Evolutionary conservation across 768 basidiomycete species (phyloP).

Genomic region (Suillus plorans): DNA sequence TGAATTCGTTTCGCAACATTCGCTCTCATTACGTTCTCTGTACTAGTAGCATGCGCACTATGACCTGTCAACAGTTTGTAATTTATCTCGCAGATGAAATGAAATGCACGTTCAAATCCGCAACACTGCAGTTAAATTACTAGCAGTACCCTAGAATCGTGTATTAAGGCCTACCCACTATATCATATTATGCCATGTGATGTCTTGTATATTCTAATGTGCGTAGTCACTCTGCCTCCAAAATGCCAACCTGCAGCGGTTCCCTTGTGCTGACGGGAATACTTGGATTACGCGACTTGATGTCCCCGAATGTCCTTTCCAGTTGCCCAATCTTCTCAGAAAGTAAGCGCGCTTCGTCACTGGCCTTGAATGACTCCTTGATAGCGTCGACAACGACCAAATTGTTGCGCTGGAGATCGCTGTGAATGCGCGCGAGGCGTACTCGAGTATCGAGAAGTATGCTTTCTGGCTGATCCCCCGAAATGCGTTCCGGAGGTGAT

Average conservation of each 20-base stretch:
- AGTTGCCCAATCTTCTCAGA: constrained; percentile 25
- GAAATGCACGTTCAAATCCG: neutral
- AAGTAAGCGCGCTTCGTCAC: constrained; percentile 17
- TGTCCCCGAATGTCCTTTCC: constrained; percentile 18
- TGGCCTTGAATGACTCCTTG: constrained; percentile 17
- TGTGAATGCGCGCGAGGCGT: constrained; percentile 8
- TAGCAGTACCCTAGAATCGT: neutral
- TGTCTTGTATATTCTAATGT: constrained; percentile 12
- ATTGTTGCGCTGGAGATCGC: constrained; percentile 12
- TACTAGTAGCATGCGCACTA: neutral
- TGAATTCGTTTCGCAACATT: neutral
- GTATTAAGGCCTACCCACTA: neutral
- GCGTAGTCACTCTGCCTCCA: constrained; percentile 22
- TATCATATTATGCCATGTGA: neutral
- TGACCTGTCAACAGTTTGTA: neutral
- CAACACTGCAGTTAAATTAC: neutral
- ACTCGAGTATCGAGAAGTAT: constrained; percentile 13
- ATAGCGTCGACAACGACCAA: constrained; percentile 15
- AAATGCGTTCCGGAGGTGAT: neutral
- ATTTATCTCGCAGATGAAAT: neutral
- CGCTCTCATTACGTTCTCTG: neutral
- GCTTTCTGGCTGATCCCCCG: neutral
- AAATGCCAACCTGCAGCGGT: constrained; percentile 12
- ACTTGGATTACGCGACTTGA: neutral
- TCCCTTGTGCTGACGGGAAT: neutral